Percentiles rank a stretch among this genome's conserved stretches.
Conservation (phyloP, 2,329 filamentous ascomycete species). For the Cucurbitaria berberidis region DNA sequence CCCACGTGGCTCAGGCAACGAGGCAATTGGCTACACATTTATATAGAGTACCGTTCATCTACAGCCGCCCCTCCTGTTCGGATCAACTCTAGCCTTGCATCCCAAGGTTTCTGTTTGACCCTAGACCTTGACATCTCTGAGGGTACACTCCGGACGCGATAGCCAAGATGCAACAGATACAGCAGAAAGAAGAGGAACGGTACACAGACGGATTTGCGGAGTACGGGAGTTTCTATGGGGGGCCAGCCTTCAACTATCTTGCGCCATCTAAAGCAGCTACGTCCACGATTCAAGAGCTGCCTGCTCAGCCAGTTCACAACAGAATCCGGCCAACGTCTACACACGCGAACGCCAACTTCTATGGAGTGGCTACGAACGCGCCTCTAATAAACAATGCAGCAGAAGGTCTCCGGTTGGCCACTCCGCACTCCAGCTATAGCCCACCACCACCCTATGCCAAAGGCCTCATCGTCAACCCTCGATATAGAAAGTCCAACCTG, state of each 20-base stretch:
- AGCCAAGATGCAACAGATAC: constrained; percentile 9
- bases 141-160: neutral
- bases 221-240: constrained; percentile 15
- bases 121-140: neutral
- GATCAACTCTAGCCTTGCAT: neutral
- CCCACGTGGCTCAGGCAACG: neutral
- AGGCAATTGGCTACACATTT: neutral
- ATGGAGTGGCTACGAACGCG: constrained; percentile 7
- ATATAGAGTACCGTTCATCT: neutral
- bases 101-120: neutral
- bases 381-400: constrained; percentile 9
- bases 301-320: constrained; percentile 1
- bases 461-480: constrained; percentile 1
- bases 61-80: neutral
- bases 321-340: neutral
- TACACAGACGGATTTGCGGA: constrained; percentile 14
- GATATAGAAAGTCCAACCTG: neutral
- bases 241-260: constrained; percentile 11
- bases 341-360: neutral
- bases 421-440: neutral
- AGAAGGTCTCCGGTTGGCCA: constrained; percentile 16
- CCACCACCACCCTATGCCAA: constrained; percentile 4
- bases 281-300: constrained; percentile 1
- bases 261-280: constrained; percentile 6
- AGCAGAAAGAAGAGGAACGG: constrained; percentile 1